Evolutionary conservation across 1,139 yeast genomes (phyloP), one percentile per base, ranked within the genome.

Genomic region (Geotrichum phurueaensis): DNA sequence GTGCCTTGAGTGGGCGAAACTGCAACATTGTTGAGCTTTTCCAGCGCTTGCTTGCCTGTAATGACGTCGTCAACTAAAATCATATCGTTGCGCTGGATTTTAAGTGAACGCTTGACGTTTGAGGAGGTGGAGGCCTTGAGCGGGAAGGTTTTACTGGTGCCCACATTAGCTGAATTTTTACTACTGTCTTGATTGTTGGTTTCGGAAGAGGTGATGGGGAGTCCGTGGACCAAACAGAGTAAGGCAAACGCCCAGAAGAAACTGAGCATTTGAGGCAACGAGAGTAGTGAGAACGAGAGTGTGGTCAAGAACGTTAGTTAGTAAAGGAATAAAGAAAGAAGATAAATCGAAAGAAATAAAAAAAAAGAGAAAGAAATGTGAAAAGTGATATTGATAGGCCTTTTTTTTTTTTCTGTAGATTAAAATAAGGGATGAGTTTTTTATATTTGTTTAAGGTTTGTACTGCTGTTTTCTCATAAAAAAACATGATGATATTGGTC

Each of bases 1-100:
- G 69, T 67, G 15, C 61, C 61, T 23, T 49, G 48, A 15, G 52
- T n/a, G 5, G 20, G 15, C 7, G 45, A 18, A 18, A 43, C 12
- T 3, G 48, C 47, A 9, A 22, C n/a, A 2, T 9, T 36, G 23
- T 20, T 36, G 10, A 12, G 53, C 53, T 27, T 49, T 48, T 36
- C 18, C 18, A 39, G 20, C 47, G 18, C 20, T 3, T n/a, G 18
- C 47, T 55, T 55, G 22, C 43, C 52, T 4, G 23, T 6, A 13
- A 55, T 4, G 9, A 33, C 53, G 23, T 55, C 53, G 25, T 49
- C 53, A 6, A 55, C 58, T 6, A 55, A 47, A 13, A 55, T 49
- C 53, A 55, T 48, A n/a, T 27, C 20, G 25, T 39, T 15, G 18
- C 20, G 18, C 10, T 39, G 47, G 47, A 39, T 22, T n/a, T 22